A percentile compares a stretch with the other conserved stretches of the same genome.
Conservation (phyloP, 2,329 filamentous ascomycete species). For the Arthrinium puccinioides region DNA sequence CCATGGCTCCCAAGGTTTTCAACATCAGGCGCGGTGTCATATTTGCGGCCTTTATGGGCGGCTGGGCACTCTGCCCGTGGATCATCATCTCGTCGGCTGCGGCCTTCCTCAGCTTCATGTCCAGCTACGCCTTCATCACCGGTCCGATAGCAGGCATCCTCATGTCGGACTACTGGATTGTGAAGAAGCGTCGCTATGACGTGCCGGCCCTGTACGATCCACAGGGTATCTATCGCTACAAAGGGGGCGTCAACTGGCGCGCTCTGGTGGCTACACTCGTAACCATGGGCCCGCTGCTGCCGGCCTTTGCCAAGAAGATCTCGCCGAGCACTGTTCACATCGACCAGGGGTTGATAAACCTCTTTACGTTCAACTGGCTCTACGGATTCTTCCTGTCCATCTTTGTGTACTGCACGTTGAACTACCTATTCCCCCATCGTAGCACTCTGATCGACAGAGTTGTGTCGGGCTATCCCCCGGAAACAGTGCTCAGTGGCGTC, state of each 20-base stretch:
- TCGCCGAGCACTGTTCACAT: conserved; percentile 15
- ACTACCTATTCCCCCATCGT: conserved; percentile 13
- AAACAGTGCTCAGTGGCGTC: conserved; percentile 8
- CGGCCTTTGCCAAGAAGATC: conserved; percentile 20
- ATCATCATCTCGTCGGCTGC: conserved; percentile 23
- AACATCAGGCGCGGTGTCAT: conserved; percentile 24
- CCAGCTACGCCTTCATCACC: conserved; percentile 26
- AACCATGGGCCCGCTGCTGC: conserved; percentile 21
- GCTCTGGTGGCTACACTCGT: conserved; percentile 16
- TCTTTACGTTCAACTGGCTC: conserved; percentile 22
- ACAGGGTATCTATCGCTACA: conserved; percentile 26
- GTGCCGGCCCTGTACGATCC: conserved; percentile 28
- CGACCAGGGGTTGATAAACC: conserved; percentile 13
- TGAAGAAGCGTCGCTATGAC: conserved; percentile 25
- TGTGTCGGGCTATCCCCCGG: conserved; percentile 10
- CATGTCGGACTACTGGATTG: conserved; percentile 15
- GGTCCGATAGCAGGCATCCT: conserved; percentile 18
- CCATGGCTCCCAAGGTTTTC: conserved; percentile 21
- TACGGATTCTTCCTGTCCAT: conserved; percentile 19
- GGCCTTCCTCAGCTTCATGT: conserved; percentile 24
- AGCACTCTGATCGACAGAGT: conserved; percentile 12
- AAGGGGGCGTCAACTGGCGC: conserved; percentile 24
- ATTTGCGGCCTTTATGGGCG: conserved; percentile 21
- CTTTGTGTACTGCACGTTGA: conserved; percentile 12
- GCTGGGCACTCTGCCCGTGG: conserved; percentile 28